Evolutionary conservation across 1,139 yeast species (phyloP), one percentile per base, ranked within the genome.

Genomic region (Geotrichum phurueaensis): DNA sequence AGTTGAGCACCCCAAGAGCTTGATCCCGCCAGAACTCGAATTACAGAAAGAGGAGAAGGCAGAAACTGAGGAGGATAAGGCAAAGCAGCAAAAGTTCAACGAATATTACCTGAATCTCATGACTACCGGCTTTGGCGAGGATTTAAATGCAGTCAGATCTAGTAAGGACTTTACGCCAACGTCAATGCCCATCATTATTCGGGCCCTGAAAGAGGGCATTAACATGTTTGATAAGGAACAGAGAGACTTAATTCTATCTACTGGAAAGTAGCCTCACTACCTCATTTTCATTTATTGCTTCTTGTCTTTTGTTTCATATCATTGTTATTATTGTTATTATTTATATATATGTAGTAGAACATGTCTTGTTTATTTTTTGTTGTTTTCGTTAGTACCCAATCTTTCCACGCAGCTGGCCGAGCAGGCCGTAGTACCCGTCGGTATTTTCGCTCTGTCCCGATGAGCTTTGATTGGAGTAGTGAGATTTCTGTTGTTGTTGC

Each of bases 171-270:
- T 76, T 61, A 68, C 68, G n/a, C 67, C 68, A 5, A 69, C 71
- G 33, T 70, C 76, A 15, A 65, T 76, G 56, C 69, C 68, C 20
- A 66, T 73, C 57, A 66, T 76, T 43, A 72, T 76, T 54, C 66
- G 69, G 20, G 76, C 77, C 1, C 68, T 76, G 55, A 76, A 75
- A 62, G 69, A 72, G 56, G 79, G 79, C 25, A 68, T 68, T 43
- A 75, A 75, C 57, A 69, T 76, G 53, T 76, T 76, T 65, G 71
- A 69, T 47, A 63, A 63, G 6, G 72, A 73, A 49, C 77, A 75
- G 59, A 65, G 69, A 48, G 60, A 64, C 49, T 55, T 66, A 54
- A 65, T 73, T 9, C 53, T 51, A 12, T 54, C 60, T 6, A 53
- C 59, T n/a, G 54, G 47, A 13, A 39, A 39, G 5, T 39, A 39